Conservation (phyloP, 768 basidiomycete genomes). For the Sarcodon aspratus region DNA sequence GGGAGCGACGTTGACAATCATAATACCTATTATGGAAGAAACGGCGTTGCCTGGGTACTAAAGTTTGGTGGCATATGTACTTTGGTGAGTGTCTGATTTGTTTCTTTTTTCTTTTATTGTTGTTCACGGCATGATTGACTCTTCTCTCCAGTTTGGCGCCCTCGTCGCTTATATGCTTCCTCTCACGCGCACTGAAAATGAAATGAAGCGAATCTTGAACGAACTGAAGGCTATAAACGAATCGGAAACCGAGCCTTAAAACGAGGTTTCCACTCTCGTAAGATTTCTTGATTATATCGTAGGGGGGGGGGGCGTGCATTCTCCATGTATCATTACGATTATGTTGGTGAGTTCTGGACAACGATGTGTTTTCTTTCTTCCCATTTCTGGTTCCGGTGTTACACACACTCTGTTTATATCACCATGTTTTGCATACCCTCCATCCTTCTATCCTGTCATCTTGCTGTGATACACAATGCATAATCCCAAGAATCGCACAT, state of each 20-base stretch:
- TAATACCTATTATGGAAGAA: constrained; percentile 65
- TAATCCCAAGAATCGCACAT: constrained; percentile 40
- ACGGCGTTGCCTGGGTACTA: constrained; percentile 89
- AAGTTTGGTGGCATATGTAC: constrained; percentile 87
- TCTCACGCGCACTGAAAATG: constrained; percentile 83
- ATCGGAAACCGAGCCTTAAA: constrained; percentile 35
- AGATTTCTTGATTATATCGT: no score
- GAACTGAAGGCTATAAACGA: constrained; percentile 69
- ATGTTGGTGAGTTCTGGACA: not conserved
- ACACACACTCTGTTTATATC: not conserved
- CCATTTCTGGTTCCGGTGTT: not conserved
- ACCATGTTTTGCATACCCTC: constrained; percentile 5
- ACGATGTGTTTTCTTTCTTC: not conserved
- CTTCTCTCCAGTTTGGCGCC: constrained; percentile 45
- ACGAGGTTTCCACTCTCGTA: no score
- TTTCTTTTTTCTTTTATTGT: not conserved
- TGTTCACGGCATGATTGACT: not conserved
- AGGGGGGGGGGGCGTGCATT: no score
- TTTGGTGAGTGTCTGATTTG: constrained; percentile 26
- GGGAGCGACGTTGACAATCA: constrained; percentile 28
- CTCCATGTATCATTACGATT: no score
- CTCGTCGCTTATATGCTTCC: constrained; percentile 71
- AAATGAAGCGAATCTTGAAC: constrained; percentile 72
- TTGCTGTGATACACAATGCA: constrained; percentile 31
- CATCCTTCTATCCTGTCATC: not conserved